Conservation (phyloP, 805 yeast genomes). For the Candida fluviatilis region DNA sequence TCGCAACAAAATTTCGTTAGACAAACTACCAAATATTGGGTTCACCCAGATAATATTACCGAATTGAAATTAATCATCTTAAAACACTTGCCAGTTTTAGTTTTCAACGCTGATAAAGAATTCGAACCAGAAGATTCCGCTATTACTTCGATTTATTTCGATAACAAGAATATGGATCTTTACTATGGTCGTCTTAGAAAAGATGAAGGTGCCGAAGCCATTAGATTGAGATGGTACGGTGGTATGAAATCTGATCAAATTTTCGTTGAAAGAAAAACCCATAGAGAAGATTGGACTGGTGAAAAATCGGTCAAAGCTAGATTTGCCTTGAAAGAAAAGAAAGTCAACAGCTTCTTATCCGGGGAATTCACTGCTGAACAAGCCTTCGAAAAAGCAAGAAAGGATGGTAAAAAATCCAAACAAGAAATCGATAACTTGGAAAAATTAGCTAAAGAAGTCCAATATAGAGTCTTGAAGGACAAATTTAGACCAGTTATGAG, state of each 20-base stretch:
- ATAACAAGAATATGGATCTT: conserved; percentile 81
- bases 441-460: conserved; percentile 89
- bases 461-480: conserved; percentile 80
- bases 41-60: conserved; percentile 96
- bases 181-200: conserved; percentile 93
- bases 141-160: conserved; percentile 94
- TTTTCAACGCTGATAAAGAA: conserved; percentile 94
- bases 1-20: conserved; percentile 96
- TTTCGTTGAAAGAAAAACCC: conserved; percentile 96
- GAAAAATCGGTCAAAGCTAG: conserved; percentile 99
- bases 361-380: conserved; percentile 87
- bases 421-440: conserved; percentile 91
- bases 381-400: conserved; percentile 87
- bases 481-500: conserved; percentile 91
- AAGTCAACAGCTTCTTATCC: conserved; percentile 76
- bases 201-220: conserved; percentile 98
- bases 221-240: conserved; percentile 98
- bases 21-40: conserved; percentile 99
- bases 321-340: conserved; percentile 85
- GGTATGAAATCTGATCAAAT: conserved; percentile 92
- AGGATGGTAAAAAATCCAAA: conserved; percentile 82
- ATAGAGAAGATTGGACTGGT: conserved; percentile 99
- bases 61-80: conserved; percentile 88
- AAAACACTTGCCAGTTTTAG: conserved; percentile 95
- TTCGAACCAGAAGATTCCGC: conserved; percentile 94